Conservation (phyloP, 352 stramenopile genomes). For the Phytophthora palmivora region DNA sequence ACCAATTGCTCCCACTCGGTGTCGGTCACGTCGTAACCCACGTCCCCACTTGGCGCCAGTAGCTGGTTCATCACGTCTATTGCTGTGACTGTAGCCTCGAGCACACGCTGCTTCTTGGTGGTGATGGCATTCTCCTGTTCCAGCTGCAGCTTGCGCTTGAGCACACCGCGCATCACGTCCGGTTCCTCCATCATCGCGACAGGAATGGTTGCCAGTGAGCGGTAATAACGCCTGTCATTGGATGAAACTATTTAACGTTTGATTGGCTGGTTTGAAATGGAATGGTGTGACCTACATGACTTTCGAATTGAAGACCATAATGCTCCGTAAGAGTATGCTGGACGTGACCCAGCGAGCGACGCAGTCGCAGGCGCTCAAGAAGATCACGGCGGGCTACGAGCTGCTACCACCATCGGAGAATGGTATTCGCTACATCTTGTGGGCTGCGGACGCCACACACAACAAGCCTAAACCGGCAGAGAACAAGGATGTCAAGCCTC, state of each 20-base stretch:
- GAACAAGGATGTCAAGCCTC: constrained; percentile 10
- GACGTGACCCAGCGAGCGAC: constrained; percentile 68
- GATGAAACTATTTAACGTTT: constrained; percentile 7
- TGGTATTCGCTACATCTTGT: constrained; percentile 61
- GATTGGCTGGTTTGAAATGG: neutral
- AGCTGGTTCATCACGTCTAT: constrained; percentile 78
- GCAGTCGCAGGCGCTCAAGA: constrained; percentile 66
- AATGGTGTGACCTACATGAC: neutral
- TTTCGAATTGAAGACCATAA: constrained; percentile 24
- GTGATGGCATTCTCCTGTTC: constrained; percentile 7
- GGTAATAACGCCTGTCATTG: constrained; percentile 15
- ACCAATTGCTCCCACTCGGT: constrained; percentile 79
- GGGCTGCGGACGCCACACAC: constrained; percentile 46
- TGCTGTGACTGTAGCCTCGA: constrained; percentile 62
- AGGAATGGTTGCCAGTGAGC: constrained; percentile 30
- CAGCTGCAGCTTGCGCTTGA: constrained; percentile 48
- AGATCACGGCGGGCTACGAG: constrained; percentile 63
- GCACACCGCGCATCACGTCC: constrained; percentile 28
- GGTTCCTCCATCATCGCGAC: constrained; percentile 9
- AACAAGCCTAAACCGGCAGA: constrained; percentile 46
- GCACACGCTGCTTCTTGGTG: constrained; percentile 73
- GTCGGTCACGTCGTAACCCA: constrained; percentile 64
- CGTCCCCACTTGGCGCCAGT: constrained; percentile 48
- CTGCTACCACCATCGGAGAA: constrained; percentile 48
- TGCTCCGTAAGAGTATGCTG: constrained; percentile 67